Base-by-base conservation (phyloP, 1,139 yeast species). In the Taphrina pruni region DNA sequence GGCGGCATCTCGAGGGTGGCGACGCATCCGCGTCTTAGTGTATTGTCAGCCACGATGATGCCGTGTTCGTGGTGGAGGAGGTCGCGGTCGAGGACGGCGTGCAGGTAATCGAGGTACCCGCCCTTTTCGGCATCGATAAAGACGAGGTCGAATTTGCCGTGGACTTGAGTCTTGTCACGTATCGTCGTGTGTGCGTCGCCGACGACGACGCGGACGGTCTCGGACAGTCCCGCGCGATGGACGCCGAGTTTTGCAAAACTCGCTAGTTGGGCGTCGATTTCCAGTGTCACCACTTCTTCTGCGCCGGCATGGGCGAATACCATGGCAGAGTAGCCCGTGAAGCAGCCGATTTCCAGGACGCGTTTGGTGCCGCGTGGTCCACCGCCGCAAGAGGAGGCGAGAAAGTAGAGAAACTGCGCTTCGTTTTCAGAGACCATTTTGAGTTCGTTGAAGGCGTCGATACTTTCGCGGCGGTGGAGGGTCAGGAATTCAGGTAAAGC, bases 51-150 rank as follows among this genome's bases (percentile, higher is more conserved):
- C 11, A 65, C 58, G 26, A 65, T 57, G 35, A 65, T 11, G 46
- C 69, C 69, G 11, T 38, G 39, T n/a, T 36, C 36, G 43, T 32
- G 39, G 8, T 12, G 11, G 11, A 65, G 52, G 41, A 65, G 52
- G 17, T 45, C 51, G 12, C 58, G 39, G 9, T 39, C 43, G 51
- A 65, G 51, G 8, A 65, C 50, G 21, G 32, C 41, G 14, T 26
- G 11, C 32, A 57, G 17, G 41, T 65, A 65, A 21, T 46, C 69
- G 20, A 35, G 39, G 45, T 65, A 65, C 45, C 69, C 69, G 11
- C 26, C 20, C 58, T 65, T 65, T 20, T 65, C 69, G 45, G 69
- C 69, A 41, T 65, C 69, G 38, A 65, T 65, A 50, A 65, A 65
- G 64, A 65, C 48, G 35, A 65, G 32, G 38, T 65, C 69, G 17